Evolutionary conservation across 305 asterid genomes (phyloP), one percentile per base, ranked within the genome.

Genomic region (Lippia alba): DNA sequence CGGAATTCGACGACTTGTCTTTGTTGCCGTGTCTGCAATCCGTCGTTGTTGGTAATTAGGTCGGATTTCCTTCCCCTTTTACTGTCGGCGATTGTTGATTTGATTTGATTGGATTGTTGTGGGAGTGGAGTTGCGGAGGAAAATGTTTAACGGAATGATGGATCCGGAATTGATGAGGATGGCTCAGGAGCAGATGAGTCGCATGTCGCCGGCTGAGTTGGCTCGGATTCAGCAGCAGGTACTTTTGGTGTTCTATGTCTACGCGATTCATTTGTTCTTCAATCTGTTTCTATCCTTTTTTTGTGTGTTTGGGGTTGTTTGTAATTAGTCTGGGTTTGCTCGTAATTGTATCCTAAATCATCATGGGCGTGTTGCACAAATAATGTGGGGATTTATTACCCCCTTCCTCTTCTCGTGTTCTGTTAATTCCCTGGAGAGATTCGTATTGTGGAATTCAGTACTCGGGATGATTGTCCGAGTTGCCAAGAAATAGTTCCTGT

Each of bases 161-260:
- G 97, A 94, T 87, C 99, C 97, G 55, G 97, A 91, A 64, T 53
- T 94, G 85, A 87, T 94, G 51, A 78, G 92, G 82, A 80, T 88
- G 74, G 99, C 99, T 63, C 97, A 94, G 81, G 99, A 94, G 84
- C 97, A 94, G 93, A 94, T 94, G 96, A 88, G 89, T 69, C 97
- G 96, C 66, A 94, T 94, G 99, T 88, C 99, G 9, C 97, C 97
- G 10, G 93, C 89, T 65, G 97, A 94, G 49, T 74, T 94, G 69
- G 97, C 97, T 62, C 85, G 93, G 80, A 88, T 94, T 66, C 97
- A 90, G 71, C 96, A 94, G 78, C 97, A 94, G 97, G 97, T 89
- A 64, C 39, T 62, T 44, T 0, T 19, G 1, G 12, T 15, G 5
- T 41, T 24, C 60, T 12, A 18, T 50, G 16, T 14, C 3, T 40